These are phyloP conservation scores for Fomes fomentarius DNA, from an alignment of 1,284 basidiomycete species.

Conservation along the genomic window DNA sequence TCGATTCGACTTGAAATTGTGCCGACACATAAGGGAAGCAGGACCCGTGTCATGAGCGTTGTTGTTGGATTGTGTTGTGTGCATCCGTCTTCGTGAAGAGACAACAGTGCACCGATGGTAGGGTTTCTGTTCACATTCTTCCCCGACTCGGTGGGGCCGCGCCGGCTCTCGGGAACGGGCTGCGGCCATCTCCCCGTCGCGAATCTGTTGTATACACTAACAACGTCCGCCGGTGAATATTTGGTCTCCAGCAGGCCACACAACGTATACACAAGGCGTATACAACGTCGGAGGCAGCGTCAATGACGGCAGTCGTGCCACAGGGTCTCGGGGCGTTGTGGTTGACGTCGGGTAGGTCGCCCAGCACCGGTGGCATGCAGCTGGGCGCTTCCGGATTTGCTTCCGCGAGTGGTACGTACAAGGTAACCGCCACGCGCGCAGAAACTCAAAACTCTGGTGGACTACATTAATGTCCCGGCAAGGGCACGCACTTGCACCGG, in stretches of 20 bases:
- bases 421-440: conserved; percentile 22
- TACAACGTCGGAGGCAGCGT: conserved; percentile 2
- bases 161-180: conserved; percentile 3
- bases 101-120: conserved; percentile 5
- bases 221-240: conserved; percentile 12
- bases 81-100: not conserved
- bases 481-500: conserved; percentile 8
- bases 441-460: conserved; percentile 18
- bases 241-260: conserved; percentile 13
- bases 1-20: too few relatives aligned
- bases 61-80: not conserved
- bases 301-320: conserved; percentile 1
- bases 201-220: conserved; percentile 8
- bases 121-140: conserved; percentile 5
- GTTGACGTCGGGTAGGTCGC: not conserved
- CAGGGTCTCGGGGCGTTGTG: not conserved
- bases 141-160: conserved; percentile 1
- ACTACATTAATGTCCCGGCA: conserved; percentile 14
- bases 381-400: conserved; percentile 4
- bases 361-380: not conserved
- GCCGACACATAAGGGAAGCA: not conserved
- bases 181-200: not conserved
- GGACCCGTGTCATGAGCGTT: not conserved
- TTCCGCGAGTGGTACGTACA: conserved; percentile 17
- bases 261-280: conserved; percentile 7